phyloP scores from a whole-genome alignment of 2,329 filamentous ascomycete species.

The Chrysoporthe puriensis region DNA sequence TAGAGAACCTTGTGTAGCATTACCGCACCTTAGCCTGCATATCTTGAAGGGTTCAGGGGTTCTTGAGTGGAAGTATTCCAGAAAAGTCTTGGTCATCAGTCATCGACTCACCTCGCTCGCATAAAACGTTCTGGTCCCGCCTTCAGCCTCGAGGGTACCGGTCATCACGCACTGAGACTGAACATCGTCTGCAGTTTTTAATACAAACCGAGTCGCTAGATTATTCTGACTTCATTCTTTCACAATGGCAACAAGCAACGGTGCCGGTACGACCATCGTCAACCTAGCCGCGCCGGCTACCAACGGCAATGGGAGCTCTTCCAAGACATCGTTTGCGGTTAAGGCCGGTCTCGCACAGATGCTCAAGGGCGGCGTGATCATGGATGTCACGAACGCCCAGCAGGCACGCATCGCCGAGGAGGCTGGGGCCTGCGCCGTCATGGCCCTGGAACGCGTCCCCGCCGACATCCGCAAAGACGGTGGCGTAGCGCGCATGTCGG shows the following conservation, averaged over 20 bases:
- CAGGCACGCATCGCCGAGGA: conserved; percentile 98
- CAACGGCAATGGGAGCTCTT: conserved; percentile 32
- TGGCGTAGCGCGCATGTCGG: conserved; percentile 95
- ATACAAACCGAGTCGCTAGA: too few species aligned
- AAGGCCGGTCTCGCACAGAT: conserved; percentile 96
- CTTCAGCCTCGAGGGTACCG: not conserved
- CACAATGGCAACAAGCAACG: conserved; percentile 34
- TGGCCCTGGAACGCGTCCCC: conserved; percentile 96
- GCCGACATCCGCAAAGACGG: conserved; percentile 93
- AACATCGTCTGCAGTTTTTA: too few species aligned
- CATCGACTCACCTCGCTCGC: conserved; percentile 12
- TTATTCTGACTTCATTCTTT: not conserved
- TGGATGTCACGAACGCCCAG: conserved; percentile 94
- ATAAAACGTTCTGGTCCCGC: conserved; percentile 5
- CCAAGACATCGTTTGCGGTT: conserved; percentile 72
- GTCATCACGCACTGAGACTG: not conserved
- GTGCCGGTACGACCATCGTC: conserved; percentile 24
- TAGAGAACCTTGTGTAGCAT: conserved; percentile 2
- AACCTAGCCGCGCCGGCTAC: conserved; percentile 28
- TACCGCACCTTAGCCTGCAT: not conserved
- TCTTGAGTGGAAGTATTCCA: conserved; percentile 21
- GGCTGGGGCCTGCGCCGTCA: conserved; percentile 92
- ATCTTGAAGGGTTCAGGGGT: not conserved
- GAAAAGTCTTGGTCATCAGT: conserved; percentile 19
- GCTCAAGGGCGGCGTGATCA: conserved; percentile 99